Evolutionary conservation across 2,329 filamentous ascomycete genomes (phyloP), one percentile per base, ranked within the genome.

Genomic region (Trematosphaeria pertusa): DNA sequence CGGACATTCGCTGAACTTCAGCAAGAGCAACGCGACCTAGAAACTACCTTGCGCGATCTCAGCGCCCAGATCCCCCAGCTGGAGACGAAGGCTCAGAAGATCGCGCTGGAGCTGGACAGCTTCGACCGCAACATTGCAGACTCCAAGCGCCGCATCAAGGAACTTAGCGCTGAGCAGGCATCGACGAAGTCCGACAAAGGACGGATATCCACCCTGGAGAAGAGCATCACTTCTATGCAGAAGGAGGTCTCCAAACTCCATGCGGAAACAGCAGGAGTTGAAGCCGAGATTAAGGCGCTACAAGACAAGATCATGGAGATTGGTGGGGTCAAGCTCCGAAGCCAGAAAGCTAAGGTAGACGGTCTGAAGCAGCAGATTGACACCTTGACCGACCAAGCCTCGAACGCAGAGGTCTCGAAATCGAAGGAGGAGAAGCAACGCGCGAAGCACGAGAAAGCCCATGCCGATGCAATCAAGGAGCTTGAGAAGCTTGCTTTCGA

Each of bases 231-330:
- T 6, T 83, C 85, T 49, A 80, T 95, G 52, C 85, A 91, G 62
- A 84, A 84, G 57, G 90, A 96, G 61, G 84, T 96, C 9, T 84
- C 88, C 48, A 88, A 87, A 62, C 81, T 99, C 8, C 89, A 86
- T 51, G 80, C 83, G 8, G 91, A 97, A 73, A 97, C 89, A n/a
- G 84, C 89, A 1, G 94, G 87, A 35, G 86, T 96, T 7, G 94
- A 99, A 69, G 86, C 87, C 19, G 94, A 97, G 72, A 97, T 99
- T 73, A 93, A 96, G 74, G 81, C 81, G 15, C 79, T 99, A 1
- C 93, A 99, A 69, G 87, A 94, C 80, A 96, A 92, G 78, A 99
- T 99, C 65, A 97, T 99, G 94, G 88, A 97, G 72, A 87, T 96
- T 54, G 94, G 94, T 65, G 94, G 94, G 73, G 91, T 97, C 64